These are phyloP conservation scores for Monilinia vaccinii-corymbosi DNA, from an alignment of 2,329 filamentous ascomycete genomes.

Conservation along the genomic window DNA sequence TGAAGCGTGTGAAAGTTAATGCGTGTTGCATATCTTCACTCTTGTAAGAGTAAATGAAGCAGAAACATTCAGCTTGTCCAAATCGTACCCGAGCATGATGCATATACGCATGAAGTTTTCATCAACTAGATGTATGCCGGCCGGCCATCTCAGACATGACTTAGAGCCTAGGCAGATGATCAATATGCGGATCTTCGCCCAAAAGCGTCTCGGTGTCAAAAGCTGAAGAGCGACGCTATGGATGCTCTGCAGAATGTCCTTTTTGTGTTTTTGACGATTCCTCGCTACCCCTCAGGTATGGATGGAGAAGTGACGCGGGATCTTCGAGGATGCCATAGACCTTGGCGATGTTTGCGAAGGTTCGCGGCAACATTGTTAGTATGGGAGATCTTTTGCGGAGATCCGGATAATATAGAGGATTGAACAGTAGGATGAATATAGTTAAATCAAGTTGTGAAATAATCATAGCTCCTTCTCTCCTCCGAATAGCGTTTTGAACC, in stretches of 20 bases:
- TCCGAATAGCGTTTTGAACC: too few relatives aligned
- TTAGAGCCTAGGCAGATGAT: not conserved
- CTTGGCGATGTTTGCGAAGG: not conserved
- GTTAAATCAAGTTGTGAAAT: too few relatives aligned
- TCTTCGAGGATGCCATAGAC: not conserved
- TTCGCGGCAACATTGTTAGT: not conserved
- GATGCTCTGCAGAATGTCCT: not conserved
- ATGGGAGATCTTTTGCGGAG: not conserved
- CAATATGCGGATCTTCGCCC: not conserved
- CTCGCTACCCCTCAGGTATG: not conserved
- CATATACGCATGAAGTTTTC: not conserved
- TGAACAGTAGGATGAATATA: too few relatives aligned
- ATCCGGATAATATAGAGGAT: not conserved
- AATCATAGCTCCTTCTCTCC: too few relatives aligned
- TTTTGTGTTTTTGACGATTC: not conserved
- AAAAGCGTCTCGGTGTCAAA: not conserved
- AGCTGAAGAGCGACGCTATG: not conserved
- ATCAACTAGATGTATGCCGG: constrained; percentile 8
- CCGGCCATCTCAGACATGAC: not conserved
- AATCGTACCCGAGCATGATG: constrained; percentile 2
- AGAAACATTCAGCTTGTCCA: too few relatives aligned
- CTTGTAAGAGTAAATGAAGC: too few relatives aligned
- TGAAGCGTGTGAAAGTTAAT: too few relatives aligned
- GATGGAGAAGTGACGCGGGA: not conserved
- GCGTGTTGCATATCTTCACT: too few relatives aligned